Conservation (phyloP, 768 basidiomycete species). For the Hydnum rufescens region DNA sequence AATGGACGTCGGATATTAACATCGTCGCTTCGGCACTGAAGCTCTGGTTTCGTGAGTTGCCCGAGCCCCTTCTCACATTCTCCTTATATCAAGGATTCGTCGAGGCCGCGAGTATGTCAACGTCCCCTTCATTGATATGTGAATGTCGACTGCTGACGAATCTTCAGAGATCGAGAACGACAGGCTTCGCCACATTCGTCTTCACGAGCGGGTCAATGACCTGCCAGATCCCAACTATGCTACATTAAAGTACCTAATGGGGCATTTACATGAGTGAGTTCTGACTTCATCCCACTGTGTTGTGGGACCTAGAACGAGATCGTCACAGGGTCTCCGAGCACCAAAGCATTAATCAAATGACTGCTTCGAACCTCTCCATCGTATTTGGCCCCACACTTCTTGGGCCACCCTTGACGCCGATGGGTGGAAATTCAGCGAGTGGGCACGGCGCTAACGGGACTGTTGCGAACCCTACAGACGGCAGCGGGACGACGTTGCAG, state of each 20-base stretch:
- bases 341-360: slow-evolving; percentile 75
- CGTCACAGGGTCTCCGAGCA: slow-evolving; percentile 45
- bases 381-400: slow-evolving; percentile 97
- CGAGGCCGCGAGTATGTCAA: slow-evolving; percentile 72
- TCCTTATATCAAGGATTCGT: slow-evolving; percentile 80
- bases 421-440: slow-evolving; percentile 2
- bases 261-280: slow-evolving; percentile 66
- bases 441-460: not conserved
- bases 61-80: slow-evolving; percentile 77
- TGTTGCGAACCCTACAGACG: slow-evolving; percentile 11
- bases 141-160: not conserved
- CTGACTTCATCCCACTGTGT: not conserved
- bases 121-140: not conserved
- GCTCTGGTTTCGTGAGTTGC: slow-evolving; percentile 89
- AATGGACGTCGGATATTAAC: slow-evolving; percentile 91
- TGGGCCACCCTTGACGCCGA: slow-evolving; percentile 39
- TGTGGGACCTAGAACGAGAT: not conserved
- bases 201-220: slow-evolving; percentile 95
- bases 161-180: slow-evolving; percentile 82
- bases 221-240: slow-evolving; percentile 98
- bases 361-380: slow-evolving; percentile 79
- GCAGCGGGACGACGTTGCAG: slow-evolving; percentile 20
- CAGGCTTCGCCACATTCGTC: slow-evolving; percentile 78
- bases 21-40: slow-evolving; percentile 89
- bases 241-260: slow-evolving; percentile 86